Evolutionary conservation across 225 moss, liverwort and hornwort genomes (phyloP).

Genomic region (Polytrichum commune): DNA sequence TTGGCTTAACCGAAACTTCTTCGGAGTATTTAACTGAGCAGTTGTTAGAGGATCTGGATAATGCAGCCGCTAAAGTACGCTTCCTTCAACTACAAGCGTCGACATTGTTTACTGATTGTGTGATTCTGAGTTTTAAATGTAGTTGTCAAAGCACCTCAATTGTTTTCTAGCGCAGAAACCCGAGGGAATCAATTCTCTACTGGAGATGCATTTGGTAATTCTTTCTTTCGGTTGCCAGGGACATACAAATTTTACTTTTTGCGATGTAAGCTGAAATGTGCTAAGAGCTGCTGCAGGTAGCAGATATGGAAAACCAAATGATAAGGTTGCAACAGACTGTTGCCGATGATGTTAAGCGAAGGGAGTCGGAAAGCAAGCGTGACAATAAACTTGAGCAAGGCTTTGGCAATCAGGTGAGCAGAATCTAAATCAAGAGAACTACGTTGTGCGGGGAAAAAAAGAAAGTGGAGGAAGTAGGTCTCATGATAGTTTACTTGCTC

Average conservation of each 20-base stretch:
- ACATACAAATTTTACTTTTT: background rate
- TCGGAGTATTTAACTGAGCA: conserved; percentile 34
- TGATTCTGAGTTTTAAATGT: too few relatives aligned
- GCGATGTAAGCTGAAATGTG: too few relatives aligned
- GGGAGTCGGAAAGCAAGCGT: conserved; percentile 9
- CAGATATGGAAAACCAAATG: conserved; percentile 9
- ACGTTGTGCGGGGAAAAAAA: background rate
- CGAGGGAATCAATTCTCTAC: too few relatives aligned
- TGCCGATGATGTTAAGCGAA: conserved; percentile 2
- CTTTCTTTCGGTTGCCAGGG: background rate
- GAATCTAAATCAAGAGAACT: background rate
- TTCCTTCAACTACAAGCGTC: background rate
- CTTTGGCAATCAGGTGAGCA: conserved; percentile 9
- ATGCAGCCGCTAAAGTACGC: conserved; percentile 37
- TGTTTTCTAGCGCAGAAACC: too few relatives aligned
- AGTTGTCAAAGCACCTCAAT: too few relatives aligned
- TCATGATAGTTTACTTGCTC: background rate
- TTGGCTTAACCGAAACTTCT: conserved; percentile 16
- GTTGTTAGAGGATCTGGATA: conserved; percentile 42
- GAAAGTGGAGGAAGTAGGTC: background rate
- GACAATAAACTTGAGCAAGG: background rate
- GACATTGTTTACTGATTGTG: too few relatives aligned
- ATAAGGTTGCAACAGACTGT: conserved; percentile 10
- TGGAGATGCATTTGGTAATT: background rate
- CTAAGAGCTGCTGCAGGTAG: background rate